A percentile compares a stretch with the other conserved stretches of the same genome.
Conservation (phyloP, 805 yeast genomes). For the Starmerella stellata region DNA sequence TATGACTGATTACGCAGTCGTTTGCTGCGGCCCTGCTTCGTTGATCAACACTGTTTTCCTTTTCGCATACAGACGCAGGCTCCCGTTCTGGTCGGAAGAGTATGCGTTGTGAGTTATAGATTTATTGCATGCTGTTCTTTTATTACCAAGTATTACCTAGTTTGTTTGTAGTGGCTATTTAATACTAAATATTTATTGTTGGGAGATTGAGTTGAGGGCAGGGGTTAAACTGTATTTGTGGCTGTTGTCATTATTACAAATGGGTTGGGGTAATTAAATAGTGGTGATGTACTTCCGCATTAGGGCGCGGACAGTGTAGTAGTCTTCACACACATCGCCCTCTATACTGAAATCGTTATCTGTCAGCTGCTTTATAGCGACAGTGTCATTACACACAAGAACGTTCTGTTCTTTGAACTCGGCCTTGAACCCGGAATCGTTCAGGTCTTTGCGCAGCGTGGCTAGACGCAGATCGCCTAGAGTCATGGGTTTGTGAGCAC, state of each 20-base stretch:
- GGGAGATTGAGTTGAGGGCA: too few relatives aligned
- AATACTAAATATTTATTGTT: too few relatives aligned
- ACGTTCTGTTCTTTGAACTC: slow-evolving; percentile 90
- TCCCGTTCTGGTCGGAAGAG: slow-evolving; percentile 14
- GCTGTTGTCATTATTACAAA: too few relatives aligned
- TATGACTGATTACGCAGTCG: slow-evolving; percentile 5
- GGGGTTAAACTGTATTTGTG: too few relatives aligned
- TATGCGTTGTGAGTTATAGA: slow-evolving; percentile 8
- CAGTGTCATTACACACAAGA: slow-evolving; percentile 59
- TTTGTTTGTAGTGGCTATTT: too few relatives aligned
- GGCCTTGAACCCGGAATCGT: slow-evolving; percentile 44
- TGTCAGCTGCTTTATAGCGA: slow-evolving; percentile 58
- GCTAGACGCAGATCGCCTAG: slow-evolving; percentile 81
- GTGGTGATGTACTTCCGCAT: slow-evolving; percentile 14
- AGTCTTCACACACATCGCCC: slow-evolving; percentile 57
- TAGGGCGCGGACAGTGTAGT: slow-evolving; percentile 30
- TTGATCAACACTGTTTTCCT: slow-evolving; percentile 11
- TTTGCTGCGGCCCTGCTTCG: slow-evolving; percentile 18
- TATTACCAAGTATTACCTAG: slow-evolving; percentile 1
- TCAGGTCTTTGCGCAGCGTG: slow-evolving; percentile 50
- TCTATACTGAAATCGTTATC: slow-evolving; percentile 76
- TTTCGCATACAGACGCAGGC: slow-evolving; percentile 11
- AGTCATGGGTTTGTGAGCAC: slow-evolving; percentile 31
- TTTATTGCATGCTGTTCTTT: slow-evolving; percentile 10
- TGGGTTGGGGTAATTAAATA: too few relatives aligned